Conservation (phyloP, 495 filamentous ascomycete genomes). For the Corynascus novoguineensis region DNA sequence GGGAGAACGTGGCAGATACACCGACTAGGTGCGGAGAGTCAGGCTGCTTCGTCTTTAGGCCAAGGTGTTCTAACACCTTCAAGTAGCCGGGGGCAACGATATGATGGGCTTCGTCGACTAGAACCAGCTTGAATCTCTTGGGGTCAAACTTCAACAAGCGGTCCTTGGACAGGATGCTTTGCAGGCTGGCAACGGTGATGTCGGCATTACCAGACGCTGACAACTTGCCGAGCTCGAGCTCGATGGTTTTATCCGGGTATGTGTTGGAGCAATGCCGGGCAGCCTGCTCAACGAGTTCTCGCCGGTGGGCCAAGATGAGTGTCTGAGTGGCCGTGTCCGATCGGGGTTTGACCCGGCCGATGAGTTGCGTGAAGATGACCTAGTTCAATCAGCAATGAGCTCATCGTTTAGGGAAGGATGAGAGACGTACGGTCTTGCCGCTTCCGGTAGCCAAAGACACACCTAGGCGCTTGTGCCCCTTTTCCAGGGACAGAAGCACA, state of each 20-base stretch:
- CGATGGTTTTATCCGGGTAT: conserved; percentile 73
- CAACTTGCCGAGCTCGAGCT: conserved; percentile 82
- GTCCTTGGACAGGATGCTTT: conserved; percentile 68
- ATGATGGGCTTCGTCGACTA: conserved; percentile 98
- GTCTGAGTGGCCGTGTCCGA: conserved; percentile 61
- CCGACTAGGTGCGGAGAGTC: conserved; percentile 72
- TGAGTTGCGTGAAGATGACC: conserved; percentile 92
- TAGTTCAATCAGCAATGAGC: neutral
- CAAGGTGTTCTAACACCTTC: conserved; percentile 65
- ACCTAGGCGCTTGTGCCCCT: conserved; percentile 76
- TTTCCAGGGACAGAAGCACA: conserved; percentile 62
- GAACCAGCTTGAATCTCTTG: conserved; percentile 72
- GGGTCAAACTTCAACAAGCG: conserved; percentile 79
- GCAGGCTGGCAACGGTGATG: conserved; percentile 89
- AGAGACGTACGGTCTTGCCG: conserved; percentile 74
- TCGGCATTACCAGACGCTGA: conserved; percentile 74
- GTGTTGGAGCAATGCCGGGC: conserved; percentile 70
- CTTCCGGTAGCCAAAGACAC: conserved; percentile 87
- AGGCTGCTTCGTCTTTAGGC: conserved; percentile 49
- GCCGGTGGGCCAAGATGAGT: conserved; percentile 85
- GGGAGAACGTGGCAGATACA: conserved; percentile 87
- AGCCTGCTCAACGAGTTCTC: conserved; percentile 94
- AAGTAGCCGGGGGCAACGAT: conserved; percentile 82
- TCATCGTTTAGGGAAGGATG: neutral
- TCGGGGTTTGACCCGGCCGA: conserved; percentile 64